These are phyloP conservation scores for Penstemon davidsonii DNA, from an alignment of 257 asterid species.

Conservation along the genomic window DNA sequence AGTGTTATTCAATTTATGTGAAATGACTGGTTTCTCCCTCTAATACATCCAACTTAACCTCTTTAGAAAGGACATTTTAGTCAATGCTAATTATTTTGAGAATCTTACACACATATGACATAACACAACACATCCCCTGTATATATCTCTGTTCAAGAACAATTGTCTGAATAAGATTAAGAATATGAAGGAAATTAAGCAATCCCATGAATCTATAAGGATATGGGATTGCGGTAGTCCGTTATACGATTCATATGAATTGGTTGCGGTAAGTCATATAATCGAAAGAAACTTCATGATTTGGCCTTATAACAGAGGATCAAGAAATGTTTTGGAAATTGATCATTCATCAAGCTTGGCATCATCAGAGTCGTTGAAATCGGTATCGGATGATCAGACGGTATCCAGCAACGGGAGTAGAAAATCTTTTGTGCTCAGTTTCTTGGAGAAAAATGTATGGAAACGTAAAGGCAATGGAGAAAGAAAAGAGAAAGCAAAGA, in stretches of 20 bases:
- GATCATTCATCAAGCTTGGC: not conserved
- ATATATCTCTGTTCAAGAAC: not conserved
- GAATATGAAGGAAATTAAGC: not conserved
- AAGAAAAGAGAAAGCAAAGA: constrained; percentile 23
- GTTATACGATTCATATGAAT: constrained; percentile 63
- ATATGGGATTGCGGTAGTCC: constrained; percentile 78
- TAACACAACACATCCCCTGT: constrained; percentile 1
- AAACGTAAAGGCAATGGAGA: constrained; percentile 29
- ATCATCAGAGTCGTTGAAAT: not conserved
- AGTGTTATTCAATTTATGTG: not conserved
- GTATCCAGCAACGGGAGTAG: constrained; percentile 10
- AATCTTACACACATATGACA: not conserved
- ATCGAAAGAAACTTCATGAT: constrained; percentile 49
- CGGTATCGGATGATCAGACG: not conserved
- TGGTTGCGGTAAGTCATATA: constrained; percentile 52
- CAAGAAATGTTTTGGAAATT: constrained; percentile 16
- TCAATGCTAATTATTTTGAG: not conserved
- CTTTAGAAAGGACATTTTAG: not conserved
- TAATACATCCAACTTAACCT: not conserved
- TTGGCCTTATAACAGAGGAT: constrained; percentile 25
- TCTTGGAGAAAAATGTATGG: constrained; percentile 9
- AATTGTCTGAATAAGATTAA: no score
- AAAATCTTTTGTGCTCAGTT: constrained; percentile 27
- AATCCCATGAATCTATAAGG: not conserved
- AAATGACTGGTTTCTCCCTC: constrained; percentile 13